Conservation (phyloP, 345 rosid species). For the Hypericum androsaemum region DNA sequence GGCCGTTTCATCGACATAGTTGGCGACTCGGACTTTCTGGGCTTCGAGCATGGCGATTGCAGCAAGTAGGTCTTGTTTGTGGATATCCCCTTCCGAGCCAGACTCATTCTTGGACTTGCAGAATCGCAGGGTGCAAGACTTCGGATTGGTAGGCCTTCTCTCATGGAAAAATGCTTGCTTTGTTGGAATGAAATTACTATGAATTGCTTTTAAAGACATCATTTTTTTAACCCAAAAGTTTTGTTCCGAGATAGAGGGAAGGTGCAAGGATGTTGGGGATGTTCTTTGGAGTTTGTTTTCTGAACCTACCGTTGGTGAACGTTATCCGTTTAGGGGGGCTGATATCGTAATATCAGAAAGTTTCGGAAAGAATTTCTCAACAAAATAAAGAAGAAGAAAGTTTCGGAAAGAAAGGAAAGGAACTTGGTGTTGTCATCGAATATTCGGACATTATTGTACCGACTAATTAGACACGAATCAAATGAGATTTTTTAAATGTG, state of each 20-base stretch:
- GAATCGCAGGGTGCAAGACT: constrained; percentile 25
- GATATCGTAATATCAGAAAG: no score
- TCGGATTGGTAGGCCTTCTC: constrained; percentile 18
- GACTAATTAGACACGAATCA: no score
- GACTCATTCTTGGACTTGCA: constrained; percentile 35
- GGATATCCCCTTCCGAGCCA: constrained; percentile 51
- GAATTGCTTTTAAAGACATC: constrained; percentile 34
- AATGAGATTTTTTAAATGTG: no score
- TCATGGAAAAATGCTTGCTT: constrained; percentile 17
- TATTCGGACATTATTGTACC: no score
- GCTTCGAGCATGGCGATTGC: constrained; percentile 79
- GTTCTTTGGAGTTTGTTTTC: constrained; percentile 1
- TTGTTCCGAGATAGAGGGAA: not conserved
- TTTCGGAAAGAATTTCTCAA: no score
- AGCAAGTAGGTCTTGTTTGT: constrained; percentile 71
- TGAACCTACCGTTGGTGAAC: constrained; percentile 22
- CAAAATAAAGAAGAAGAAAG: no score
- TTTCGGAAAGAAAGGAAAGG: no score
- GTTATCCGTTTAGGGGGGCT: not conserved
- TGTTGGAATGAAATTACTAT: constrained; percentile 20
- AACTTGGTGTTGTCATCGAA: no score
- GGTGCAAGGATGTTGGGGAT: not conserved
- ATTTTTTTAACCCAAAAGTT: constrained; percentile 9
- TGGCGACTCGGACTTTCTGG: constrained; percentile 77
- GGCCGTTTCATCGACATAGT: constrained; percentile 71